Evolutionary conservation across 768 basidiomycete genomes (phyloP), one percentile per base, ranked within the genome.

Genomic region (Lentinus tigrinus): DNA sequence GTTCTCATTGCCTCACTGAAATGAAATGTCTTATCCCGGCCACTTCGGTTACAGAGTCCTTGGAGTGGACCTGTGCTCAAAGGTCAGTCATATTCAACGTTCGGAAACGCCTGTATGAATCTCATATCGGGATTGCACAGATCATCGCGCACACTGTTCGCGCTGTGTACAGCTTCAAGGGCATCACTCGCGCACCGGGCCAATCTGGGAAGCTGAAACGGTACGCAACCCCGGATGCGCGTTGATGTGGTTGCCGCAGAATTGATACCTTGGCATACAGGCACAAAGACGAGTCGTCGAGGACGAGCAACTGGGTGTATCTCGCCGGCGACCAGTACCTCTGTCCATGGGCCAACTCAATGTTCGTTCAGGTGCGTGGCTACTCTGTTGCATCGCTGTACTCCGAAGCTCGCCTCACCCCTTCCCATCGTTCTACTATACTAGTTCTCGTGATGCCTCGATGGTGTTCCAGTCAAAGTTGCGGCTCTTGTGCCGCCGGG

Each of bases 101-200:
- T 52, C 11, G 27, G n/a, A 31, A 6, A 7, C 11, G 31, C 47
- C 21, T 27, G 6, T 8, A 3, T 17, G 34, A 14, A 31, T 26
- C 36, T 17, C 39, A 9, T 36, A 17, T 42, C 17, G 40, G 31
- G 24, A 23, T 26, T 10, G 8, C 48, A 38, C 44, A 86, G 81
- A 78, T 86, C 53, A 73, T 88, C 61, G 74, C 77, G 23, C 80
- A 87, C 63, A 81, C 84, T 16, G 72, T 93, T n/a, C 83, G 84
- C 19, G 85, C 81, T 3, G 73, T 93, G 23, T 85, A 85, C 58
- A 77, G 77, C 36, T 77, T 82, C 42, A 73, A 79, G 24, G 84
- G 84, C 49, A 62, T 93, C 44, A 76, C 79, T 36, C 85, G 88
- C 47, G 89, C 84, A 3, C 88, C 88, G 1, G 86, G 85, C 1